Evolutionary conservation across 495 filamentous ascomycete genomes (phyloP).

Genomic region (Xylaria venustula): DNA sequence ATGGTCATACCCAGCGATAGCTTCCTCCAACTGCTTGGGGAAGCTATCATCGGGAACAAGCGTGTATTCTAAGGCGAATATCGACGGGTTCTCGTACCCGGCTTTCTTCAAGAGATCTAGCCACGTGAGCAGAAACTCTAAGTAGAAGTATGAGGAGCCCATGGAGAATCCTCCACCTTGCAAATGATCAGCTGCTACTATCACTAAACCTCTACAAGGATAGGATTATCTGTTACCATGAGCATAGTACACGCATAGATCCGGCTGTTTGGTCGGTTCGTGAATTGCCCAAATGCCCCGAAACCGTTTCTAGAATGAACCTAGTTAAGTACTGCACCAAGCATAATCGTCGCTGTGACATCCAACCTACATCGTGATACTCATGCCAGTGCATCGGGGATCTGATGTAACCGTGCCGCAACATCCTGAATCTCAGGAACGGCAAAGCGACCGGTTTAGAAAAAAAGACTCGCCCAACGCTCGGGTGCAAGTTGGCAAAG

Average conservation of each 20-base stretch:
- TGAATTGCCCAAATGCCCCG: constrained; percentile 62
- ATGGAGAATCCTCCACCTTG: constrained; percentile 73
- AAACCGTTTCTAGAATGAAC: constrained; percentile 30
- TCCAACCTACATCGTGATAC: constrained; percentile 44
- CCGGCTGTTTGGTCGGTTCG: constrained; percentile 53
- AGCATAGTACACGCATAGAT: constrained; percentile 70
- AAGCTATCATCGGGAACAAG: constrained; percentile 71
- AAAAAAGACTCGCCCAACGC: constrained; percentile 71
- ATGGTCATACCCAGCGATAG: constrained; percentile 63
- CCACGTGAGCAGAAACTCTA: constrained; percentile 74
- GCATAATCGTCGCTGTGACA: not conserved
- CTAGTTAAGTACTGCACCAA: constrained; percentile 6
- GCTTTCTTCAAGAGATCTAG: constrained; percentile 52
- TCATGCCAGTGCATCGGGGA: constrained; percentile 64
- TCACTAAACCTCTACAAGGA: not conserved
- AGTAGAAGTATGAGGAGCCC: constrained; percentile 76
- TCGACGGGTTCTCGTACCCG: constrained; percentile 68
- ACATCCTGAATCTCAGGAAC: constrained; percentile 70
- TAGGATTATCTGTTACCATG: constrained; percentile 54
- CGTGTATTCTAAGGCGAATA: constrained; percentile 77
- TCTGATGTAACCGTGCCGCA: constrained; percentile 63
- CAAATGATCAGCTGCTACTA: constrained; percentile 13
- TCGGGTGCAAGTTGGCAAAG: constrained; percentile 65
- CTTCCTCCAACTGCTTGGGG: constrained; percentile 66
- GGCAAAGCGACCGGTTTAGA: constrained; percentile 67